phyloP scores from a whole-genome alignment of 371 early-diverging fungal genomes.

The Massospora cicadina region DNA sequence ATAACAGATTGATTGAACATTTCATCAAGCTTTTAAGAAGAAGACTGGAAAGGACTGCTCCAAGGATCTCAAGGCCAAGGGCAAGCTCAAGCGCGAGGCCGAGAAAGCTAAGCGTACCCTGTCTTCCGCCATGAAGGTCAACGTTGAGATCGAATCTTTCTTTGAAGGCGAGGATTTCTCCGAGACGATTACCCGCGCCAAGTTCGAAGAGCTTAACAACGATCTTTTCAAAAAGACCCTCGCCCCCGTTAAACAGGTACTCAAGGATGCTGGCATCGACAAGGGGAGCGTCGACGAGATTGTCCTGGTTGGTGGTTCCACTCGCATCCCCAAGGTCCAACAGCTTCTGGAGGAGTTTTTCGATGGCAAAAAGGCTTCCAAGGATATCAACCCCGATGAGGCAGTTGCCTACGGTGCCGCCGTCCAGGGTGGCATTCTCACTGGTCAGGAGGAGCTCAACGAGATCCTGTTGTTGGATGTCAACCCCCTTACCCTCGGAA shows the following conservation, averaged over 20 bases:
- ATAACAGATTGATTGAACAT: constrained; percentile 67
- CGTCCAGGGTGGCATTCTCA: constrained; percentile 93
- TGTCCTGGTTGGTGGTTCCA: constrained; percentile 98
- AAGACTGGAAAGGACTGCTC: constrained; percentile 43
- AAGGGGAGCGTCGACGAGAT: constrained; percentile 89
- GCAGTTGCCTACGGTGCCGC: constrained; percentile 99
- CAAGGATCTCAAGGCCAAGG: constrained; percentile 56
- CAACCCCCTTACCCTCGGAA: constrained; percentile 79
- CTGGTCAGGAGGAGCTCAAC: constrained; percentile 38
- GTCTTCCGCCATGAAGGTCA: constrained; percentile 62
- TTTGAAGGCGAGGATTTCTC: constrained; percentile 97
- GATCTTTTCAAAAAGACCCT: constrained; percentile 85
- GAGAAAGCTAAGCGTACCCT: constrained; percentile 82
- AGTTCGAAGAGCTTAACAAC: constrained; percentile 86
- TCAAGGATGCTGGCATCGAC: constrained; percentile 85
- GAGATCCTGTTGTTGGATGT: constrained; percentile 58
- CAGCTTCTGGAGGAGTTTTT: constrained; percentile 84
- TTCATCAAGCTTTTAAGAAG: constrained; percentile 59
- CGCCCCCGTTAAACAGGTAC: constrained; percentile 92
- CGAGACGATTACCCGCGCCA: constrained; percentile 86
- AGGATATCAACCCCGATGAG: constrained; percentile 97
- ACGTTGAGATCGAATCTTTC: constrained; percentile 87
- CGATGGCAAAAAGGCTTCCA: constrained; percentile 81
- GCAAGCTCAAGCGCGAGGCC: constrained; percentile 71
- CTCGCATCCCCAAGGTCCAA: constrained; percentile 96